Percentiles rank a stretch among this genome's conserved stretches.
Conservation (phyloP, 805 yeast genomes). For the Candida glaebosa region DNA sequence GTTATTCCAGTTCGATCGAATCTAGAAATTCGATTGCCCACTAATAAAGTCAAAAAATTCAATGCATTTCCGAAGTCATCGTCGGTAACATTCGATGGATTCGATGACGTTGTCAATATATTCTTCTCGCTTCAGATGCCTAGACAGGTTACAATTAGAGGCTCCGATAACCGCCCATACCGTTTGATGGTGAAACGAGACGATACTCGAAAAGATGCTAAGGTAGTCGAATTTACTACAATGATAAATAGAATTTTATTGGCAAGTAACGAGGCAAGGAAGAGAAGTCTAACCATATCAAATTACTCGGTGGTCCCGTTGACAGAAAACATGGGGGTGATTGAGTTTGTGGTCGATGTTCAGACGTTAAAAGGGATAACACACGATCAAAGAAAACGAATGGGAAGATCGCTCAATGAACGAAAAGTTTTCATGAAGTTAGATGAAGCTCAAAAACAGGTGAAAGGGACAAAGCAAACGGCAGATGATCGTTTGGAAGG, state of each 20-base stretch:
- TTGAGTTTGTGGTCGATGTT: constrained; percentile 53
- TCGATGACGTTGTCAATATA: constrained; percentile 67
- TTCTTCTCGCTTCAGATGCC: constrained; percentile 87
- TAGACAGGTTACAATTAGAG: constrained; percentile 66
- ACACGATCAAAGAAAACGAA: constrained; percentile 23
- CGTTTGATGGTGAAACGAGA: constrained; percentile 82
- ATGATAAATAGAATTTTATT: constrained; percentile 73
- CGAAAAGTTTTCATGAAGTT: constrained; percentile 25
- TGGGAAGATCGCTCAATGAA: constrained; percentile 23
- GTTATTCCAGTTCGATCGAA: constrained; percentile 75
- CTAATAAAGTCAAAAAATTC: constrained; percentile 37
- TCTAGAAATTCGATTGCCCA: constrained; percentile 63
- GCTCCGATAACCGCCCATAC: constrained; percentile 74
- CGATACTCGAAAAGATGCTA: constrained; percentile 93
- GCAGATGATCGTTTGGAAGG: constrained; percentile 13
- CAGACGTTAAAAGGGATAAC: constrained; percentile 32
- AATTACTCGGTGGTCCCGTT: constrained; percentile 89
- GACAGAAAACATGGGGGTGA: constrained; percentile 81
- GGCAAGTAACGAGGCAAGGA: constrained; percentile 67
- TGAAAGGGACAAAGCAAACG: constrained; percentile 12
- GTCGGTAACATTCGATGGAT: constrained; percentile 50
- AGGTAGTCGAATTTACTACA: constrained; percentile 85
- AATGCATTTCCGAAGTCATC: constrained; percentile 45
- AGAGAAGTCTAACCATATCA: constrained; percentile 64
- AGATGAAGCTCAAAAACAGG: constrained; percentile 27